phyloP scores from a whole-genome alignment of 768 basidiomycete species.

The Serendipita indica region DNA sequence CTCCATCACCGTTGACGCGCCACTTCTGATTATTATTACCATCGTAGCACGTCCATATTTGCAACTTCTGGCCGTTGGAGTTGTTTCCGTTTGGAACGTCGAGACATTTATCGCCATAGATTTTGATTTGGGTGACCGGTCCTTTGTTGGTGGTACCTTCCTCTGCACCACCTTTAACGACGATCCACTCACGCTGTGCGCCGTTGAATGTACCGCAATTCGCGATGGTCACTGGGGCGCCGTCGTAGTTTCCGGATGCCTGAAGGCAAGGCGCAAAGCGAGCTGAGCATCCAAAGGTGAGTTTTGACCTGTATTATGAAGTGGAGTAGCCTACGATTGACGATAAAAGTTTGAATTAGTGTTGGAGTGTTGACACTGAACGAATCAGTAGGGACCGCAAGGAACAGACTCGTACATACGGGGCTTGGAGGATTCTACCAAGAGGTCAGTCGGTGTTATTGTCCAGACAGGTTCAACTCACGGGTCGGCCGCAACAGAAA shows the following conservation, averaged over 20 bases:
- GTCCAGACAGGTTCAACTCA: too few species aligned
- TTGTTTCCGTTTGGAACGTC: not conserved
- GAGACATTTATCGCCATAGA: not conserved
- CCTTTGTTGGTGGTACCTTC: not conserved
- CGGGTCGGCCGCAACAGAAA: too few species aligned
- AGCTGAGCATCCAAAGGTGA: not conserved
- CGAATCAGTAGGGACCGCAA: too few species aligned
- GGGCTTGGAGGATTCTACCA: too few species aligned
- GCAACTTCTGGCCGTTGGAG: not conserved
- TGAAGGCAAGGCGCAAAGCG: not conserved
- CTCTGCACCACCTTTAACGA: not conserved
- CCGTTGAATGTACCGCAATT: not conserved
- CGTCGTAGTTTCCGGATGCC: slow-evolving; percentile 4
- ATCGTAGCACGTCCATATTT: slow-evolving; percentile 5
- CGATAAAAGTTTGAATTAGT: not conserved
- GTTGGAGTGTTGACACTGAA: not conserved
- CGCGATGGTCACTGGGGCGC: not conserved
- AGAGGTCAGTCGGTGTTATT: too few species aligned
- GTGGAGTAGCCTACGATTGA: not conserved
- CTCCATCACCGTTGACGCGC: not conserved
- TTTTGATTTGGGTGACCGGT: not conserved
- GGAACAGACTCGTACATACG: too few species aligned
- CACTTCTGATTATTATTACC: not conserved
- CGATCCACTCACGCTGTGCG: not conserved
- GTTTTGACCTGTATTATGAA: not conserved